Evolutionary conservation across 441 rosid species (phyloP), one percentile per base, ranked within the genome.

Genomic region (Populus hybrid): DNA sequence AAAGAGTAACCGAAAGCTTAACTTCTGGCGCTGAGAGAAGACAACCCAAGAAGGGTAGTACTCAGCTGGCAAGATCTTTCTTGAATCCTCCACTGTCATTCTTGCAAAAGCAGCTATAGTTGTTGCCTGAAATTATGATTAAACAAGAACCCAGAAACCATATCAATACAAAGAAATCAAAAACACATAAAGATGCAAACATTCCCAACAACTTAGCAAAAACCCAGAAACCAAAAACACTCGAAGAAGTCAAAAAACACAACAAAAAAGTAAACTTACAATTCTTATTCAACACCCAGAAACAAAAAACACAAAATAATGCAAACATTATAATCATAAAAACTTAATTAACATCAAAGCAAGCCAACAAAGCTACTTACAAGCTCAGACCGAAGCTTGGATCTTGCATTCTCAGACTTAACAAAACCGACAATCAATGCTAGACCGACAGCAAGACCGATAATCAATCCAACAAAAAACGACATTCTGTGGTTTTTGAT

Each of bases 41-140:
- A 91, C 95, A 76, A 97, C 95, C 99, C 99, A 97, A 23, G 98
- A 85, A 81, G 99, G 99, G 78, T 97, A 97, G 59, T 80, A 85
- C 46, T 97, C 88, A 69, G 88, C 69, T 46, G 98, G 92, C 85
- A 96, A 85, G 78, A 96, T 87, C 91, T 92, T 92, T 83, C 94
- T 85, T 3, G 98, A 91, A 88, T 96, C 99, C 57, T 86, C 92
- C 79, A 94, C 96, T 1, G 96, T 92, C 98, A 96, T 89, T 78
- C 96, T 88, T n/a, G 98, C 95, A 81, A 96, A 96, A 71, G 98
- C 92, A 53, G 99, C 99, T 70, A 96, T 81, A 36, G 92, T 90
- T 8, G 83, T 80, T 32, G 98, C 99, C 99, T 96, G 79, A 10
- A 67, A 72, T 19, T 63, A 23, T 21, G 66, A 23, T 63, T 21